Evolutionary conservation across 208 protist species (phyloP), one percentile per base, ranked within the genome.

Genomic region (Wallacemonas rigidus): DNA sequence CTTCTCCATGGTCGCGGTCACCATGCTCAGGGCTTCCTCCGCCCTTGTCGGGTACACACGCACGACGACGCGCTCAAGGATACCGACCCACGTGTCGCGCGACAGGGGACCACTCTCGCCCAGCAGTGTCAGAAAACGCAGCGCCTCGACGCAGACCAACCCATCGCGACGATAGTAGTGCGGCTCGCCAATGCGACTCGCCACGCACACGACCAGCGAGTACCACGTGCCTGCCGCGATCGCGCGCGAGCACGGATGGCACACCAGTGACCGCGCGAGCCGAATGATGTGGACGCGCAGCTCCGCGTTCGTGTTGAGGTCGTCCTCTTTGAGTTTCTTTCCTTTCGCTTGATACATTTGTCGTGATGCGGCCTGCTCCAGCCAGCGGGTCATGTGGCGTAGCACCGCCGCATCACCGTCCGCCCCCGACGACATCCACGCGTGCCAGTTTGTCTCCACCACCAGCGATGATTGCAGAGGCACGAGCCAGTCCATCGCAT

Each of bases 191-290:
- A 75, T 67, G n/a, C 74, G 55, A 7, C 47, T 47, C 3, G 40
- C 74, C 12, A 74, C 79, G 45, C 43, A 60, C 11, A 45, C 57
- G 60, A 80, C 74, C 58, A 76, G 40, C 26, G 71, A 67, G 56
- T 51, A 38, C 79, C 79, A 83, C 60, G 73, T 43, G n/a, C 72
- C 70, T 12, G 5, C 55, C 35, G 65, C 36, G 61, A 83, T 36
- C n/a, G 74, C 48, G 36, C 70, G 74, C 17, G 68, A 67, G 51
- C 79, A 83, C 41, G 74, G 79, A 45, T 83, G 73, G 40, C 72
- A 58, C 17, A 56, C 67, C 39, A 83, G 61, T n/a, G 62, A 71
- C 9, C 58, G 54, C 26, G 72, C 53, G 15, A 83, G 75, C 17
- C 65, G 47, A 26, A 80, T 51, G n/a, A 79, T 41, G 40, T 74